phyloP scores from a whole-genome alignment of 768 basidiomycete species.

The Phylloporus arenicola region DNA sequence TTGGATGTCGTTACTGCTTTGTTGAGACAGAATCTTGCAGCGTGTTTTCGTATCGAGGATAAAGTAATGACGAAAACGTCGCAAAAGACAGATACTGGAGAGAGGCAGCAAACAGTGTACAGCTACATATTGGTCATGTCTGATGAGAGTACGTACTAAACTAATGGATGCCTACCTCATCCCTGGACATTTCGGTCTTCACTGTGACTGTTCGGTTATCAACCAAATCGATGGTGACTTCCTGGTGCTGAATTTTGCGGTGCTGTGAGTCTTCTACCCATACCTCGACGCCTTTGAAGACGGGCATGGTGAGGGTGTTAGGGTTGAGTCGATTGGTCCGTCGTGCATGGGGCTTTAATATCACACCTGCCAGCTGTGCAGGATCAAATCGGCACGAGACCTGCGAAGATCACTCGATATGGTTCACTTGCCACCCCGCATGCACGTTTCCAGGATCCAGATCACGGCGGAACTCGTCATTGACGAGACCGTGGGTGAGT shows the following conservation, averaged over 20 bases:
- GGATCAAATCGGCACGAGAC: constrained; percentile 3
- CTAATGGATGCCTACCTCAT: constrained; percentile 5
- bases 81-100: constrained; percentile 13
- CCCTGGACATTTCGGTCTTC: constrained; percentile 7
- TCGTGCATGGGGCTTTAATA: neutral
- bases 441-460: neutral
- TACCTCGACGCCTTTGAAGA: constrained; percentile 11
- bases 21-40: constrained; percentile 13
- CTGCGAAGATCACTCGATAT: neutral
- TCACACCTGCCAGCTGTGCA: neutral
- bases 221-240: constrained; percentile 7
- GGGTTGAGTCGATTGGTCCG: neutral
- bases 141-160: neutral
- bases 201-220: constrained; percentile 8
- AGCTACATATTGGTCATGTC: neutral
- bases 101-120: constrained; percentile 15
- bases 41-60: constrained; percentile 1
- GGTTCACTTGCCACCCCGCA: neutral
- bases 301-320: constrained; percentile 9
- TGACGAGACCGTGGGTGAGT: neutral
- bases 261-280: constrained; percentile 15
- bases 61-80: constrained; percentile 9
- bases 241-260: constrained; percentile 3
- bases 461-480: neutral
- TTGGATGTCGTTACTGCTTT: neutral